Evolutionary conservation across 164 flowering plant species (phyloP).

Genomic region (Amborella trichopoda): DNA sequence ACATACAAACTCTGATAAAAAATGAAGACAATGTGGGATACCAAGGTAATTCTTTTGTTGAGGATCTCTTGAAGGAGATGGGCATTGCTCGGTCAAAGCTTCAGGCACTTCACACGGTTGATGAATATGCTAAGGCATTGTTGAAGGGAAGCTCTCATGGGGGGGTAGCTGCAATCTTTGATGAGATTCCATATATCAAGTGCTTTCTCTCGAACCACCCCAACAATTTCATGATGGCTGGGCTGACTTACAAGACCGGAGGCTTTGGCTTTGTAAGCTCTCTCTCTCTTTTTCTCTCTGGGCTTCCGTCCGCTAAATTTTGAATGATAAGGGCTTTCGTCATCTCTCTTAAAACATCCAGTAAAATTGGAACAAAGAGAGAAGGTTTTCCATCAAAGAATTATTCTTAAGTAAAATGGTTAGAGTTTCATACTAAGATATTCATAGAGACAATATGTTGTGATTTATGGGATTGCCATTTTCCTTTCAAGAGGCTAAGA

Average conservation of each 20-base stretch:
- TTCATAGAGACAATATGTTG: too few relatives aligned
- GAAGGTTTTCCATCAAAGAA: too few relatives aligned
- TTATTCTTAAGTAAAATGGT: too few relatives aligned
- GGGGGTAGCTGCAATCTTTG: slow-evolving; percentile 32
- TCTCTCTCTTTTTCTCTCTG: slow-evolving; percentile 1
- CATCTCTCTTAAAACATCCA: not conserved
- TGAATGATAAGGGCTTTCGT: not conserved
- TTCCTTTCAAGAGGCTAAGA: not conserved
- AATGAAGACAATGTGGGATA: slow-evolving; percentile 3
- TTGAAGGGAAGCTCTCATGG: slow-evolving; percentile 23
- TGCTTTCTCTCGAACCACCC: slow-evolving; percentile 22
- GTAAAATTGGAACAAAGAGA: too few relatives aligned
- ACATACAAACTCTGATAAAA: not conserved
- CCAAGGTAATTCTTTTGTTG: slow-evolving; percentile 1
- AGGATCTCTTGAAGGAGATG: not conserved
- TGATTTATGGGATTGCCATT: not conserved
- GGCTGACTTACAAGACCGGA: slow-evolving; percentile 11
- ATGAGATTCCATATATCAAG: slow-evolving; percentile 34
- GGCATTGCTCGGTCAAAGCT: too few relatives aligned
- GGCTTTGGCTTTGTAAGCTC: slow-evolving; percentile 20
- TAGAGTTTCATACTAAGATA: not conserved
- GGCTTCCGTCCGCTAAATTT: not conserved
- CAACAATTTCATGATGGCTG: slow-evolving; percentile 13
- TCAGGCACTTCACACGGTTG: slow-evolving; percentile 9
- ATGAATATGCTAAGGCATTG: slow-evolving; percentile 14